phyloP scores from a whole-genome alignment of 129 eudicot genomes.

The Tagetes patula region DNA sequence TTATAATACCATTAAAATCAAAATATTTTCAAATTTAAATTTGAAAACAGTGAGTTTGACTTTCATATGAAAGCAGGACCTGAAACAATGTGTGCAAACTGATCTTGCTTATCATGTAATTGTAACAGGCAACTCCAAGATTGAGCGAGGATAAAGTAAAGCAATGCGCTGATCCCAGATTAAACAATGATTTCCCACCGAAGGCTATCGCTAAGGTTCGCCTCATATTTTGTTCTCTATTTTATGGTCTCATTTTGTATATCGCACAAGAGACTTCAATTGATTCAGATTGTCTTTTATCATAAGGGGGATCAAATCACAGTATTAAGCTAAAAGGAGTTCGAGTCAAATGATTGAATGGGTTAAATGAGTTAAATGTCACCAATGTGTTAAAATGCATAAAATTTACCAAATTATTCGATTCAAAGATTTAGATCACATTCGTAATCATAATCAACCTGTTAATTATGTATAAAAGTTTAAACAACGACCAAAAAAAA shows the following conservation, averaged over 20 bases:
- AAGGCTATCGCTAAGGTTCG: constrained; percentile 88
- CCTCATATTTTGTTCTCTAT: not conserved
- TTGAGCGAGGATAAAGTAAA: constrained; percentile 91
- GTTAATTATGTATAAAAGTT: not conserved
- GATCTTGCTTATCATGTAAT: constrained; percentile 7
- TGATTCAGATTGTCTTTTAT: not conserved
- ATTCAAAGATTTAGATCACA: not conserved
- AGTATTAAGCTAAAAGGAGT: not conserved
- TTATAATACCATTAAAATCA: not conserved
- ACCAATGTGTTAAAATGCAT: not conserved
- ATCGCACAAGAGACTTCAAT: not conserved
- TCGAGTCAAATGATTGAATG: not conserved
- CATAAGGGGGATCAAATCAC: not conserved
- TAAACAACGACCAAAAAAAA: not conserved
- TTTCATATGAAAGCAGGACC: not conserved
- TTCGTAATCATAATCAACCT: too few relatives aligned
- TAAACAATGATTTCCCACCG: constrained; percentile 69
- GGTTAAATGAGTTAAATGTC: not conserved
- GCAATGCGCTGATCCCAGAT: constrained; percentile 90
- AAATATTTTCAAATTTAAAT: not conserved
- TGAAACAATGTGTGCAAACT: constrained; percentile 4
- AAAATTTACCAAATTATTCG: not conserved
- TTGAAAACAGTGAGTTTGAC: not conserved
- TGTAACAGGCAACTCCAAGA: constrained; percentile 90
- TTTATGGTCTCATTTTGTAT: constrained; percentile 8